phyloP scores from a whole-genome alignment of 225 moss, liverwort and hornwort genomes.

The Anthoceros angustus region DNA sequence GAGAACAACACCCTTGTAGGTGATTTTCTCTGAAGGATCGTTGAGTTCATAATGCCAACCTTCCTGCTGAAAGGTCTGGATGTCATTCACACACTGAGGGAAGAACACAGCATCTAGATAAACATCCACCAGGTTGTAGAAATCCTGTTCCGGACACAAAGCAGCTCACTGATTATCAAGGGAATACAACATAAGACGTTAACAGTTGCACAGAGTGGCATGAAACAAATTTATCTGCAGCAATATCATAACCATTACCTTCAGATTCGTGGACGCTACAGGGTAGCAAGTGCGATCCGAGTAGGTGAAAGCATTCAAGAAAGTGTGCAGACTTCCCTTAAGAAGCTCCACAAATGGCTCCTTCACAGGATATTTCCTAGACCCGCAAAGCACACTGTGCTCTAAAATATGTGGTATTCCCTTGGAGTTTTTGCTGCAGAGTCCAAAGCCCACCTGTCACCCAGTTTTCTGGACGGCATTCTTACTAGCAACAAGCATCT shows the following conservation, averaged over 20 bases:
- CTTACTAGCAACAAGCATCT: background rate
- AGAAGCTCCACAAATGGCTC: conserved; percentile 96
- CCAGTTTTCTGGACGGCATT: background rate
- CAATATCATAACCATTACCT: conserved; percentile 19
- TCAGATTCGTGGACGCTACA: conserved; percentile 89
- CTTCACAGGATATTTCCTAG: conserved; percentile 88
- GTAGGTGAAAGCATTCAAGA: conserved; percentile 86
- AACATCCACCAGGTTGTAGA: conserved; percentile 93
- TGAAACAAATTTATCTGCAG: background rate
- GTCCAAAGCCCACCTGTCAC: background rate
- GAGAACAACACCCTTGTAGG: conserved; percentile 90
- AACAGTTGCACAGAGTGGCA: background rate
- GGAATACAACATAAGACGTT: conserved; percentile 1
- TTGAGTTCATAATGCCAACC: conserved; percentile 99
- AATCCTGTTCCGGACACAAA: conserved; percentile 44
- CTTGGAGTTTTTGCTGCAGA: conserved; percentile 66
- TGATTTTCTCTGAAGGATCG: conserved; percentile 81
- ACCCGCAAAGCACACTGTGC: conserved; percentile 92
- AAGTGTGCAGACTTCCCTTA: conserved; percentile 91
- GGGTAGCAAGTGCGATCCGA: conserved; percentile 97
- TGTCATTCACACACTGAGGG: conserved; percentile 79
- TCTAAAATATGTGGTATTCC: conserved; percentile 95
- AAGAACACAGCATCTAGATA: conserved; percentile 95
- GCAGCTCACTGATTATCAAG: background rate
- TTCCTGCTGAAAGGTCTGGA: conserved; percentile 87